Conservation (phyloP, 108 stramenopile genomes). For the Cyclotella sp. region DNA sequence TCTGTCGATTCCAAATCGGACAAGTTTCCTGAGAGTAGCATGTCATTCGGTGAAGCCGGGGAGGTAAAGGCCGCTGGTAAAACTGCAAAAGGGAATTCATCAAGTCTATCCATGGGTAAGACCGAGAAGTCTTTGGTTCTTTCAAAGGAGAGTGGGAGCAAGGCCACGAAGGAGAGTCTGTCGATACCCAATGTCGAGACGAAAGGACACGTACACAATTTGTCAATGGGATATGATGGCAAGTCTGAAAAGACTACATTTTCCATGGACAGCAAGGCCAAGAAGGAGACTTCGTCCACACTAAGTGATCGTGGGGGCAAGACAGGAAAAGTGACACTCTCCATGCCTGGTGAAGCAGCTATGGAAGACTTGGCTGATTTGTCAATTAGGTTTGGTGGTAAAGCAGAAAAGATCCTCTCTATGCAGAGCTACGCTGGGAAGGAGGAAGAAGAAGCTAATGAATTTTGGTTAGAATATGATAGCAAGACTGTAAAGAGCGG, state of each 20-base stretch:
- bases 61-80: neutral
- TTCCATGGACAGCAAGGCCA: neutral
- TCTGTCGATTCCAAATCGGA: neutral
- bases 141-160: neutral
- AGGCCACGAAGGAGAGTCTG: no score
- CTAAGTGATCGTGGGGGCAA: neutral
- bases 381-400: neutral
- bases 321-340: neutral
- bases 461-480: constrained; percentile 9
- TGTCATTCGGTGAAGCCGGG: neutral
- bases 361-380: no score
- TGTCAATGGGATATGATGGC: neutral
- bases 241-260: neutral
- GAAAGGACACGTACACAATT: no score
- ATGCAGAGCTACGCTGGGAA: neutral
- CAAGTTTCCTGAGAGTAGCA: neutral
- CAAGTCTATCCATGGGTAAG: constrained; percentile 5
- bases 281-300: no score
- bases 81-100: neutral
- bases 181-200: no score
- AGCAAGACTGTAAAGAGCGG: neutral
- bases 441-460: neutral
- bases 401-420: neutral
- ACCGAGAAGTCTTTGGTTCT: neutral
- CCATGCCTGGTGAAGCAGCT: no score